Evolutionary conservation across 495 filamentous ascomycete species (phyloP).

Genomic region (Lepraria neglecta): DNA sequence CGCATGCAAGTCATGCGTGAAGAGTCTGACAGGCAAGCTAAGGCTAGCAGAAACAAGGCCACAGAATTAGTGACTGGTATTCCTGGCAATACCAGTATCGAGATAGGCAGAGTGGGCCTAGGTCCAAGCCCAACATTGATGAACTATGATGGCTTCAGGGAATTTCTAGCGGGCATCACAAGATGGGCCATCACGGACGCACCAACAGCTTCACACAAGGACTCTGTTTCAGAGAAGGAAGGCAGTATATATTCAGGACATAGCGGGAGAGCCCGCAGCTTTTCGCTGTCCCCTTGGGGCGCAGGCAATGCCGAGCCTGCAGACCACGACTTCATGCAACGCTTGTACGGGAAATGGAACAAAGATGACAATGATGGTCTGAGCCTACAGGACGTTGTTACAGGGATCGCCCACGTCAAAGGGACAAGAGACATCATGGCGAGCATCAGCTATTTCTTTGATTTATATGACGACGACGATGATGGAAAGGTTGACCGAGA

Average conservation of each 20-base stretch:
- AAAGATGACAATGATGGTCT: constrained; percentile 64
- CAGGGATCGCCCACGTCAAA: constrained; percentile 81
- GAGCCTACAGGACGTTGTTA: constrained; percentile 83
- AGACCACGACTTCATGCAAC: constrained; percentile 90
- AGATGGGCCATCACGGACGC: constrained; percentile 88
- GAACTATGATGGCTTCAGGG: constrained; percentile 93
- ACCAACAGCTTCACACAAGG: constrained; percentile 50
- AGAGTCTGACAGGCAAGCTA: constrained; percentile 60
- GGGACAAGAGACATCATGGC: constrained; percentile 94
- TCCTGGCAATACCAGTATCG: constrained; percentile 41
- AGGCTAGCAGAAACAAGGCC: constrained; percentile 50
- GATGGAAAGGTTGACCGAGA: constrained; percentile 95
- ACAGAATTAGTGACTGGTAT: constrained; percentile 44
- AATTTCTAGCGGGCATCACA: constrained; percentile 81
- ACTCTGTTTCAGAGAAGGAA: constrained; percentile 47
- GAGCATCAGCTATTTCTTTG: constrained; percentile 93
- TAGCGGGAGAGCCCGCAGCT: constrained; percentile 43
- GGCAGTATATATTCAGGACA: constrained; percentile 50
- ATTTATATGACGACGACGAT: constrained; percentile 88
- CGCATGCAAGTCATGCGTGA: constrained; percentile 70
- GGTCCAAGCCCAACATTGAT: constrained; percentile 84
- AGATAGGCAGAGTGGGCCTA: constrained; percentile 79
- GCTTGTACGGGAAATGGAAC: constrained; percentile 86
- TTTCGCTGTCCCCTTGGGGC: constrained; percentile 63
- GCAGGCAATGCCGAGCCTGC: constrained; percentile 69